Evolutionary conservation across 805 yeast genomes (phyloP), one percentile per base, ranked within the genome.

Genomic region (Candida dendrica): DNA sequence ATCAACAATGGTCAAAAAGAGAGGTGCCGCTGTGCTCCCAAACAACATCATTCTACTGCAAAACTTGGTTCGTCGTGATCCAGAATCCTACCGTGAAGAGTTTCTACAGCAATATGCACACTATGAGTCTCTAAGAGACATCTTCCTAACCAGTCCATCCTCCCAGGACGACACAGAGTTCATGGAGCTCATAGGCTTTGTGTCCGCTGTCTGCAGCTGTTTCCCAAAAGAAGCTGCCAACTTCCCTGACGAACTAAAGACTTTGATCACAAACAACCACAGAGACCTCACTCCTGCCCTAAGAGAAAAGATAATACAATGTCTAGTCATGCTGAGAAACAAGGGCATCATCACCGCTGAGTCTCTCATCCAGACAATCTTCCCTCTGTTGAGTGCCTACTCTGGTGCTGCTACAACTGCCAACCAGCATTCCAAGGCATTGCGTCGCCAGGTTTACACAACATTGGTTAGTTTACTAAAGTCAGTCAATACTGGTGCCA

Each of bases 21-120:
- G 85, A 66, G 85, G 96, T 75, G 93, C 96, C 22, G 96, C 97
- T 37, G 74, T 90, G 43, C 69, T 91, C 59, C 98, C 98, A 10
- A 85, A 89, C 16, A 93, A 93, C 64, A 84, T 93, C 58, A 90
- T 95, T 32, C 68, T 91, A 47, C 66, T 93, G 46, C 98, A 93
- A 66, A 93, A 93, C 61, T 72, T 93, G 49, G 95, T 93, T 9
- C 83, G 90, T 52, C 74, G 97, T 54, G 98, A 93, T 61, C 97
- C 98, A 2, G 84, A 77, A 52, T 90, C 98, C 0, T 93, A 93
- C 60, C 79, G 79, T 45, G 98, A 93, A 63, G 99, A 93, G 63
- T 93, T 93, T 62, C 62, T 84, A 33, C 93, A 89, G 54, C 98
- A 93, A 60, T 88, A 83, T 59, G 77, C 93, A 40, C 98, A 93